Evolutionary conservation across 148 eudicot species (phyloP), one percentile per base, ranked within the genome.

Genomic region (Euryodendron excelsum): DNA sequence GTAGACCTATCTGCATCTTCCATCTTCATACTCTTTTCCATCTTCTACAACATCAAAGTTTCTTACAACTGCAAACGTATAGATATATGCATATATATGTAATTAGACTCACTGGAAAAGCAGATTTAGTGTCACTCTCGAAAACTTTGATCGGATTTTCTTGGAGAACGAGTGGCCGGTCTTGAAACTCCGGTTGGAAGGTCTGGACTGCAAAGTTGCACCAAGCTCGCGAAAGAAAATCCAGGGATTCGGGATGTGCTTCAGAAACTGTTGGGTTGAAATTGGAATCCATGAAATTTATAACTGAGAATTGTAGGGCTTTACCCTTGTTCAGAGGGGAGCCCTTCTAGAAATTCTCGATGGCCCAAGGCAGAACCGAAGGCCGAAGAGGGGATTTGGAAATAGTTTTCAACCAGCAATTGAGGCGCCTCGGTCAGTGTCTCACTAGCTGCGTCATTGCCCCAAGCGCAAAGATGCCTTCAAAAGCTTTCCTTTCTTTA

Each of bases 241-340:
- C 99, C 96, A 93, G 86, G 5, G 99, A 88, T 83, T 96, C 99
- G 28, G 98, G 94, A 81, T 91, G 94, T 13, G 97, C 91, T 73
- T 90, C 91, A 11, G 94, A 90, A 73, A 84, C 84, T 45, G 91
- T 84, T 79, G 86, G 80, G 84, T 82, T 83, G 25, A 62, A 58
- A 80, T 87, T 83, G 58, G 76, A 74, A 84, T 93, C 93, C 96
- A 93, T 91, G 39, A 53, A 23, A 14, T 65, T 34, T 8, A 50
- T n/a, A 23, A 71, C n/a, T n/a, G n/a, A n/a, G n/a, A n/a, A n/a
- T n/a, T n/a, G n/a, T n/a, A n/a, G n/a, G n/a, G n/a, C n/a, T n/a
- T n/a, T n/a, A n/a, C n/a, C n/a, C n/a, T n/a, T n/a, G n/a, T n/a
- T n/a, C n/a, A n/a, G n/a, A n/a, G n/a, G n/a, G n/a, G n/a, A n/a